Evolutionary conservation across 2,329 filamentous ascomycete species (phyloP), one percentile per base, ranked within the genome.

Genomic region (Monilinia fructicola): DNA sequence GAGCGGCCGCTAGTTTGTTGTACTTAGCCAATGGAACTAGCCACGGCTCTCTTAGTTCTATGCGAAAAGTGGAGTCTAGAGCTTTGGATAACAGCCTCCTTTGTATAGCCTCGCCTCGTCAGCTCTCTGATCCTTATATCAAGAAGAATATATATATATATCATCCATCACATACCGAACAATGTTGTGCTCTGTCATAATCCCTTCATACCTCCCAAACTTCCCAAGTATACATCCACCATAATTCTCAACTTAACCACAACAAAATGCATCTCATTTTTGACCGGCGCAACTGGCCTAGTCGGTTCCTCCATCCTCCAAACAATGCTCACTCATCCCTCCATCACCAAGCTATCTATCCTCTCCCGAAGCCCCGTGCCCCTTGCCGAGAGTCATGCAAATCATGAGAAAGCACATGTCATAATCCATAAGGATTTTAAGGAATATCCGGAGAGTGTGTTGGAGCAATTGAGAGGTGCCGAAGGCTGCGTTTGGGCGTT

Each of bases 401-500:
- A 48, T 23, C 28, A 46, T n/a, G 26, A 28, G 4, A 86, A 89
- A 68, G 82, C 87, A 67, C 83, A 84, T 31, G 85, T 92, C 65
- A 87, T 92, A 69, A 78, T 88, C 23, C 89, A 92, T 74, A 81
- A 83, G 21, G 87, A 93, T 75, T 93, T 90, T 73, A 77, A 79
- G 16, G 79, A 76, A 1, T 93, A 91, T 74, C 82, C 84, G 46
- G 72, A 82, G 0, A 79, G 80, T 0, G 71, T 92, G 2, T 80
- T 92, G 12, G 76, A 78, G 3, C 80, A 88, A 73, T 79, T 93
- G 0, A 80, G 82, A 63, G 89, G 85, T 28, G 90, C 90, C 0
- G 79, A 83, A 10, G 90, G 87, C 2, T 90, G 87, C 67, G 87
- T 93, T 1, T 93, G 90, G 90, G 90, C 90, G 0, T 80, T 89